A percentile compares a stretch with the other conserved stretches of the same genome.
Evolutionary conservation across 225 moss, liverwort and hornwort genomes (phyloP).

Genomic region (Physcomitrellopsis africana): DNA sequence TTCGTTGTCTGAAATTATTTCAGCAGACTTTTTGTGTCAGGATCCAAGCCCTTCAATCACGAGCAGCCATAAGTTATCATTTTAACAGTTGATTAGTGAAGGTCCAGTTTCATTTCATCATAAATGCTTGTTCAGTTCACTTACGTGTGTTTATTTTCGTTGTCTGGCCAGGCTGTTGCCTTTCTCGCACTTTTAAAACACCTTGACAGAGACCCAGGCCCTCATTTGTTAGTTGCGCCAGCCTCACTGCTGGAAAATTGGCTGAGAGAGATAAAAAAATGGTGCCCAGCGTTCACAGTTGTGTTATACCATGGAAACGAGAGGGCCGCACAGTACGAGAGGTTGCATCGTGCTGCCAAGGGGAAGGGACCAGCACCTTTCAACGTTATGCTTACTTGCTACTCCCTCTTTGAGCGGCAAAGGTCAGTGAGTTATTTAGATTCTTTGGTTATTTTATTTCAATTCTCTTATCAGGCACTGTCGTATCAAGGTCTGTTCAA

Average conservation of each 20-base stretch:
- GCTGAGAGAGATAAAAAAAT: constrained; percentile 87
- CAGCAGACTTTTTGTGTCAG: neutral
- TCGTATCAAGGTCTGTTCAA: neutral
- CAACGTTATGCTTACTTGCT: constrained; percentile 96
- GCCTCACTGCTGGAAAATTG: constrained; percentile 94
- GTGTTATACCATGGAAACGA: constrained; percentile 93
- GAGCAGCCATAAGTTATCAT: neutral
- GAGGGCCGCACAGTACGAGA: constrained; percentile 73
- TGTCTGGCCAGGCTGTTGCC: constrained; percentile 63
- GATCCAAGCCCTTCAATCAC: neutral
- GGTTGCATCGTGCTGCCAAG: constrained; percentile 67
- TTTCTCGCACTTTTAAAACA: constrained; percentile 93
- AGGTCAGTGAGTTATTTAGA: constrained; percentile 53
- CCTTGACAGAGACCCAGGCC: constrained; percentile 80
- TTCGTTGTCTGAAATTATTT: neutral
- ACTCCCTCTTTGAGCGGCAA: constrained; percentile 87
- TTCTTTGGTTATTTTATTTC: constrained; percentile 9
- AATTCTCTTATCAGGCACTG: constrained; percentile 3
- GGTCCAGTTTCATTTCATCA: neutral
- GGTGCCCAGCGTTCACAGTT: constrained; percentile 96
- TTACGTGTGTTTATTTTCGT: constrained; percentile 15
- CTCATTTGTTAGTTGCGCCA: constrained; percentile 92
- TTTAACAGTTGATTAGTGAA: constrained; percentile 9
- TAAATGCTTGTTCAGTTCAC: neutral
- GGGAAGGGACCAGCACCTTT: constrained; percentile 70